phyloP scores from a whole-genome alignment of 768 basidiomycete genomes.

The Mycena vitilis region DNA sequence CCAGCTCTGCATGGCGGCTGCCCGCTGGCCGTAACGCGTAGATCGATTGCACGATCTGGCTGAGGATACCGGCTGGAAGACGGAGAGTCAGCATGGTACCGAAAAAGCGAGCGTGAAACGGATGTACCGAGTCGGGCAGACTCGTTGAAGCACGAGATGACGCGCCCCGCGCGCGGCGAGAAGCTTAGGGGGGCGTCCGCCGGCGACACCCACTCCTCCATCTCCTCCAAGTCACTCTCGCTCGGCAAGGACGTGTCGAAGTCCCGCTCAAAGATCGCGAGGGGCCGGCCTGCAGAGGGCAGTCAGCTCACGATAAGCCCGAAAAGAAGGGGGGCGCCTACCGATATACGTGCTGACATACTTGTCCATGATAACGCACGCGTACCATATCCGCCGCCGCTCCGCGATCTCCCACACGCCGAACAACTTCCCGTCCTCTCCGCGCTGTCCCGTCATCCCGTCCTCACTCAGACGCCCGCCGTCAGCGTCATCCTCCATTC shows the following conservation, averaged over 20 bases:
- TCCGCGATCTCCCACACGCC: slow-evolving; percentile 72
- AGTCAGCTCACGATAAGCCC: neutral
- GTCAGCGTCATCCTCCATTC: neutral
- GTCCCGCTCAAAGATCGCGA: slow-evolving; percentile 80
- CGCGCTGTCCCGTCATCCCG: neutral
- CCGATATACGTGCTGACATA: slow-evolving; percentile 86
- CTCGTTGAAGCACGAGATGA: slow-evolving; percentile 83
- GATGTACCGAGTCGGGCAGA: slow-evolving; percentile 76
- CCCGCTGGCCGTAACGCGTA: slow-evolving; percentile 71
- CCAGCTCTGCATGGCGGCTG: slow-evolving; percentile 68
- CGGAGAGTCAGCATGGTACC: slow-evolving; percentile 24
- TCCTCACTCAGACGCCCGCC: neutral
- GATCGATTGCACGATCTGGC: slow-evolving; percentile 75
- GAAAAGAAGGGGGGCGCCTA: slow-evolving; percentile 42
- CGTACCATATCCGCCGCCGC: slow-evolving; percentile 81
- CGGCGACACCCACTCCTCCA: slow-evolving; percentile 60
- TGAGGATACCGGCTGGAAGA: slow-evolving; percentile 70
- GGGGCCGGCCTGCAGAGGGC: slow-evolving; percentile 64
- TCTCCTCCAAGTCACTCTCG: slow-evolving; percentile 76
- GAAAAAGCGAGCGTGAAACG: slow-evolving; percentile 1
- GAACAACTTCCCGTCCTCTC: slow-evolving; percentile 57
- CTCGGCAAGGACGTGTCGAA: slow-evolving; percentile 79
- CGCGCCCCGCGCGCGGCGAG: slow-evolving; percentile 55
- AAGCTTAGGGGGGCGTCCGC: slow-evolving; percentile 44
- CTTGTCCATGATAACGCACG: slow-evolving; percentile 82